phyloP scores from a whole-genome alignment of 768 basidiomycete species.

The Agaricus blazei region DNA sequence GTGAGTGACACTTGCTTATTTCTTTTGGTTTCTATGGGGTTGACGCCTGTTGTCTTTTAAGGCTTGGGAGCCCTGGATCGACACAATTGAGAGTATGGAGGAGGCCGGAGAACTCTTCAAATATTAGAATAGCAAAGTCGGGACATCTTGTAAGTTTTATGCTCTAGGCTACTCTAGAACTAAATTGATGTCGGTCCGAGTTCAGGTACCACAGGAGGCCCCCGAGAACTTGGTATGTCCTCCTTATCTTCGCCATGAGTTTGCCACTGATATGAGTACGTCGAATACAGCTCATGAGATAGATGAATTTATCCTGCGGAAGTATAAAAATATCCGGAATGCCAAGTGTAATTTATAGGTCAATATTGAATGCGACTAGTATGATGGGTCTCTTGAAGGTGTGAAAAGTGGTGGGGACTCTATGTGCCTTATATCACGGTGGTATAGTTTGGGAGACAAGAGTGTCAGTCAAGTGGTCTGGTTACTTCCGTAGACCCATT shows the following conservation, averaged over 20 bases:
- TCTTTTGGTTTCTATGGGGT: constrained; percentile 12
- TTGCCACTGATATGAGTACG: background rate
- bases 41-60: background rate
- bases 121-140: constrained; percentile 31
- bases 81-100: constrained; percentile 38
- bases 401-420: too few relatives aligned
- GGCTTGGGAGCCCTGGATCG: constrained; percentile 23
- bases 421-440: too few relatives aligned
- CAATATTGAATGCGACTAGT: background rate
- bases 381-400: too few relatives aligned
- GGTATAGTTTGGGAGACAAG: too few relatives aligned
- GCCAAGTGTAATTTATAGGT: background rate
- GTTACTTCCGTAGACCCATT: too few relatives aligned
- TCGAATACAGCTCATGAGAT: constrained; percentile 12
- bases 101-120: constrained; percentile 35
- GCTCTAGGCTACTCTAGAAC: background rate
- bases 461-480: too few relatives aligned
- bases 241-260: background rate
- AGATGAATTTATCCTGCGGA: constrained; percentile 9
- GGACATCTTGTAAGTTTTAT: constrained; percentile 38
- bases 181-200: background rate
- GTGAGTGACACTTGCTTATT: constrained; percentile 20
- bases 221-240: constrained; percentile 22
- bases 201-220: constrained; percentile 37
- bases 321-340: background rate